Conservation (phyloP, 1,139 yeast species). For the Pichia sp. region DNA sequence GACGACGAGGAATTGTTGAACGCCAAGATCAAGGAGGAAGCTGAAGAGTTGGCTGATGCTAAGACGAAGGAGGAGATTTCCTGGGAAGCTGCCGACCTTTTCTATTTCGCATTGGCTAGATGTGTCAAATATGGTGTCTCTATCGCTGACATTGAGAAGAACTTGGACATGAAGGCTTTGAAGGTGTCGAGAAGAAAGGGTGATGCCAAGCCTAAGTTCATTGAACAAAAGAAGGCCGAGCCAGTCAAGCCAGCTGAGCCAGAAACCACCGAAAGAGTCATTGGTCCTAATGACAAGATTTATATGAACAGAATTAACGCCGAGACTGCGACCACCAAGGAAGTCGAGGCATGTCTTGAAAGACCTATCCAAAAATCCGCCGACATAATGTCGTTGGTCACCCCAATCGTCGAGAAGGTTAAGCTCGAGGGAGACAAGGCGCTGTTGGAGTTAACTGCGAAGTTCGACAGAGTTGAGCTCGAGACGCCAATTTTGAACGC, state of each 20-base stretch:
- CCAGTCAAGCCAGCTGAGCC: slow-evolving; percentile 28
- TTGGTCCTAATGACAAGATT: slow-evolving; percentile 40
- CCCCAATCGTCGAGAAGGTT: slow-evolving; percentile 82
- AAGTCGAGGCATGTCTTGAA: slow-evolving; percentile 56
- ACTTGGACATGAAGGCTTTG: slow-evolving; percentile 75
- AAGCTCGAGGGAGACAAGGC: slow-evolving; percentile 80
- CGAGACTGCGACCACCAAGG: slow-evolving; percentile 39
- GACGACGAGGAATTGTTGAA: slow-evolving; percentile 67
- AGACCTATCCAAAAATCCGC: slow-evolving; percentile 91
- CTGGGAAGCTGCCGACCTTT: slow-evolving; percentile 96
- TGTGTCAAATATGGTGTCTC: slow-evolving; percentile 78
- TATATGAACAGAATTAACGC: slow-evolving; percentile 60
- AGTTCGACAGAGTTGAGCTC: slow-evolving; percentile 81
- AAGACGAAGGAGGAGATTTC: slow-evolving; percentile 65
- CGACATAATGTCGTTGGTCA: slow-evolving; percentile 86
- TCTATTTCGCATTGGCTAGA: slow-evolving; percentile 88
- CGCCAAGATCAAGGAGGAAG: slow-evolving; percentile 93
- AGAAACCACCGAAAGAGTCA: slow-evolving; percentile 19
- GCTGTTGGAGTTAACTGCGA: slow-evolving; percentile 76
- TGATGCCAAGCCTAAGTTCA: slow-evolving; percentile 83
- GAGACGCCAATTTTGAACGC: slow-evolving; percentile 72
- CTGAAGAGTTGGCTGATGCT: slow-evolving; percentile 93
- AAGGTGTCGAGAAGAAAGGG: slow-evolving; percentile 94
- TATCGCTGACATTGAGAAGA: slow-evolving; percentile 74
- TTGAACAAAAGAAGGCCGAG: slow-evolving; percentile 32